Base-by-base conservation (phyloP, 805 yeast species). In the Teunomyces tritomae region DNA sequence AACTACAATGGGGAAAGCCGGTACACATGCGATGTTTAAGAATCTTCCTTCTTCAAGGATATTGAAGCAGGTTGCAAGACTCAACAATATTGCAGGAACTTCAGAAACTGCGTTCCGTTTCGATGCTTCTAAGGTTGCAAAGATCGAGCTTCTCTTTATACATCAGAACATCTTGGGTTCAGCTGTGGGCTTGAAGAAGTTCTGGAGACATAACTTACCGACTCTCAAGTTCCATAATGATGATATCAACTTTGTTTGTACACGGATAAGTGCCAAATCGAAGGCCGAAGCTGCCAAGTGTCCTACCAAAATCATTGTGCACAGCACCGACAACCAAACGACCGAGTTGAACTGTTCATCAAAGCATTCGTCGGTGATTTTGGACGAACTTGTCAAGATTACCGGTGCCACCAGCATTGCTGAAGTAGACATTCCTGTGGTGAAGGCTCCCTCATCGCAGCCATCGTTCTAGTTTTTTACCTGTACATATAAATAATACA, bases 201-300 rank as follows among this genome's bases (percentile, higher is more conserved):
- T 90, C 67, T 87, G 95, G 94, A 80, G 79, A 56, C 69, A 74
- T 44, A 78, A 82, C 66, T 71, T 90, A 48, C 95, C 94, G 24
- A 82, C 90, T 5, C 74, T 90, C 52, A 84, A 82, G 62, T 90
- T 87, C 65, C 91, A 89, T 70, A 90, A 90, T 64, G 91, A 92
- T n/a, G 69, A 71, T 39, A 59, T 87, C 26, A 77, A 80, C 20
- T 81, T 89, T 47, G 73, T 76, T 20, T 84, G 89, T 30, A 69
- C 77, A 10, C 73, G 90, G 55, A 73, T 86, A 39, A 69, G 73
- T 39, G 69, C 65, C 50, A 61, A 49, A 3, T 65, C 68, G 20
- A 70, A 67, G 43, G 78, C 76, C 14, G 79, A 78, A 41, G 67
- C 69, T 43, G 57, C 59, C 11, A 64, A 67, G 34, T 68, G 74